These are phyloP conservation scores for Vaccinium myrtillus DNA, from an alignment of 148 eudicot species.

Conservation along the genomic window DNA sequence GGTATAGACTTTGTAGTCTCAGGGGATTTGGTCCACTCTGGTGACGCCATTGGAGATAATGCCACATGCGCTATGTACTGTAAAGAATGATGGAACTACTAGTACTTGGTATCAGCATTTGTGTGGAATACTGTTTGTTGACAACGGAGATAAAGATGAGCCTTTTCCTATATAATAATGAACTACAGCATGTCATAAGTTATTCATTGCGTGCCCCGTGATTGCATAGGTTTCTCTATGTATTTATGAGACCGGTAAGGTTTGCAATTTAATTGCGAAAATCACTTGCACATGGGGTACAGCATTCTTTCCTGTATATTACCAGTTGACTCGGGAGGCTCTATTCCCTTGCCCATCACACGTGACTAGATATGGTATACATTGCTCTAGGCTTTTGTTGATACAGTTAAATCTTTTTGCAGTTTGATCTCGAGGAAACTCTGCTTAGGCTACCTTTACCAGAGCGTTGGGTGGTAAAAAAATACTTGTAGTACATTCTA, in stretches of 20 bases:
- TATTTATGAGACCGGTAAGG: neutral
- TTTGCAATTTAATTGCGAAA: neutral
- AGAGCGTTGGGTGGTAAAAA: constrained; percentile 98
- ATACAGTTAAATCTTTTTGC: constrained; percentile 18
- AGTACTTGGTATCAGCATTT: neutral
- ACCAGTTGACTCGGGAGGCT: neutral
- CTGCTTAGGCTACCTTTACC: constrained; percentile 67
- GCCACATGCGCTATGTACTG: neutral
- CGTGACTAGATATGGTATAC: neutral
- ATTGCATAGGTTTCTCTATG: neutral
- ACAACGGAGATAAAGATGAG: neutral
- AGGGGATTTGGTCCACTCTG: neutral
- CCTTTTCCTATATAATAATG: neutral
- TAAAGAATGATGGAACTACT: neutral
- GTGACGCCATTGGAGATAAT: neutral
- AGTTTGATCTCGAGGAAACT: constrained; percentile 72
- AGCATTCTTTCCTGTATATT: neutral
- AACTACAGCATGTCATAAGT: neutral
- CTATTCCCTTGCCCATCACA: neutral
- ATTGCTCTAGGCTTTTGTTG: constrained; percentile 6
- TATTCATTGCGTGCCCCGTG: neutral
- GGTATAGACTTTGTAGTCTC: neutral
- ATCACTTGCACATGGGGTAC: neutral
- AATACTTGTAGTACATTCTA: constrained; percentile 9
- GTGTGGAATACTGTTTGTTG: neutral